Evolutionary conservation across 768 basidiomycete genomes (phyloP).

Genomic region (Suillus lakei): DNA sequence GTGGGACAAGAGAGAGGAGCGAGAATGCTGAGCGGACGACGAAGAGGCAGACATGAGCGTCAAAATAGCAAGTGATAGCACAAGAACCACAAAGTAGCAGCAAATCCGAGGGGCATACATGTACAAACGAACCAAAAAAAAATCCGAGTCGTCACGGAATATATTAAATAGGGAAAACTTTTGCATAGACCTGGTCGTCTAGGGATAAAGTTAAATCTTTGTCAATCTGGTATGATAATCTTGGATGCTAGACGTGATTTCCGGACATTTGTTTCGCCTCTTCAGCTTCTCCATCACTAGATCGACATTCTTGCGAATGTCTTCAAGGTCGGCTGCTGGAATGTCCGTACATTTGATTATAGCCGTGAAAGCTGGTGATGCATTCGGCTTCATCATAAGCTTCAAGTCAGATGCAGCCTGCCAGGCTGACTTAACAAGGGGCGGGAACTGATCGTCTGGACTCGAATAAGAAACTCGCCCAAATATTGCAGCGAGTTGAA

Average conservation of each 20-base stretch:
- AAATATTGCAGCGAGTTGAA: slow-evolving; percentile 2
- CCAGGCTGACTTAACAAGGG: slow-evolving; percentile 1
- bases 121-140: no score
- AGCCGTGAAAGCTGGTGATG: not conserved
- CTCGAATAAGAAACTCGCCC: not conserved
- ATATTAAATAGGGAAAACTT: no score
- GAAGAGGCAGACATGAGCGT: no score
- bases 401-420: not conserved
- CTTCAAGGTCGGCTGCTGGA: not conserved
- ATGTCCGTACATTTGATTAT: not conserved
- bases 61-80: no score
- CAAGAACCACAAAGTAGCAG: no score
- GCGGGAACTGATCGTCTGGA: not conserved
- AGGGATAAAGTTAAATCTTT: not conserved
- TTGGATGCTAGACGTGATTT: not conserved
- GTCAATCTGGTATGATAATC: not conserved
- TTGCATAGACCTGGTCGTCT: no score
- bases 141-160: no score
- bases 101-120: no score
- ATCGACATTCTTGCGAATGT: not conserved
- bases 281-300: slow-evolving; percentile 1
- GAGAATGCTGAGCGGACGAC: no score
- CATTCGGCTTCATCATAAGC: not conserved
- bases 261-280: not conserved
- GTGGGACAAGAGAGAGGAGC: no score